A percentile compares a stretch with the other conserved stretches of the same genome.
Conservation (phyloP, 176 grass and related monocot species). For the Echinochloa phyllopogon region DNA sequence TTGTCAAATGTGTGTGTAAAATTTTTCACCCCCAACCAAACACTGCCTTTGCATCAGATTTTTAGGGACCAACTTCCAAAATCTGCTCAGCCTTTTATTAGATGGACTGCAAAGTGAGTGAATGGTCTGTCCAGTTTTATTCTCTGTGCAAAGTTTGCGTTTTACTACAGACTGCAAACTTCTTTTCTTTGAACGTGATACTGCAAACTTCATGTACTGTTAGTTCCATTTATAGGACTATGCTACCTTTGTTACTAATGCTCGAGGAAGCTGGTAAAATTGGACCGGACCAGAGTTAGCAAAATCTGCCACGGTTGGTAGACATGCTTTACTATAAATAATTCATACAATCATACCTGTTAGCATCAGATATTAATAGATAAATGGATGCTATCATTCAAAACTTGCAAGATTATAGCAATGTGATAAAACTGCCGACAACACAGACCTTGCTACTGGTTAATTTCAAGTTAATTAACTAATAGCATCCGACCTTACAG, state of each 20-base stretch:
- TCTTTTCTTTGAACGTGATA: not conserved
- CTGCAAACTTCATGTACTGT: not conserved
- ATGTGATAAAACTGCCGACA: not conserved
- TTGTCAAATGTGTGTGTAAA: no score
- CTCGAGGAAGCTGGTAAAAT: not conserved
- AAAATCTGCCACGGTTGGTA: conserved; percentile 18
- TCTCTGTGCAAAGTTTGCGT: conserved; percentile 18
- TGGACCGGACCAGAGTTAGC: not conserved
- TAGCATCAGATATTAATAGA: not conserved
- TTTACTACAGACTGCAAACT: conserved; percentile 17
- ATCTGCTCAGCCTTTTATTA: not conserved
- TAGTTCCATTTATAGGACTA: conserved; percentile 6
- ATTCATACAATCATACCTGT: conserved; percentile 15
- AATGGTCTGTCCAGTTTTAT: not conserved
- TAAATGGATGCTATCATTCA: not conserved
- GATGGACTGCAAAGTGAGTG: conserved; percentile 4
- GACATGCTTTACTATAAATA: conserved; percentile 19
- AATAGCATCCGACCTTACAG: not conserved
- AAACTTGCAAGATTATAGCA: not conserved
- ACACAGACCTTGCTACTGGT: not conserved
- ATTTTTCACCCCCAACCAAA: no score
- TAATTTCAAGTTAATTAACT: conserved; percentile 14
- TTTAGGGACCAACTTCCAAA: conserved; percentile 4
- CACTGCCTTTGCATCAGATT: not conserved
- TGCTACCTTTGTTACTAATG: not conserved